A percentile compares a stretch with the other conserved stretches of the same genome.
Evolutionary conservation across 1,284 basidiomycete genomes (phyloP).

Genomic region (Leucoagaricus sp.): DNA sequence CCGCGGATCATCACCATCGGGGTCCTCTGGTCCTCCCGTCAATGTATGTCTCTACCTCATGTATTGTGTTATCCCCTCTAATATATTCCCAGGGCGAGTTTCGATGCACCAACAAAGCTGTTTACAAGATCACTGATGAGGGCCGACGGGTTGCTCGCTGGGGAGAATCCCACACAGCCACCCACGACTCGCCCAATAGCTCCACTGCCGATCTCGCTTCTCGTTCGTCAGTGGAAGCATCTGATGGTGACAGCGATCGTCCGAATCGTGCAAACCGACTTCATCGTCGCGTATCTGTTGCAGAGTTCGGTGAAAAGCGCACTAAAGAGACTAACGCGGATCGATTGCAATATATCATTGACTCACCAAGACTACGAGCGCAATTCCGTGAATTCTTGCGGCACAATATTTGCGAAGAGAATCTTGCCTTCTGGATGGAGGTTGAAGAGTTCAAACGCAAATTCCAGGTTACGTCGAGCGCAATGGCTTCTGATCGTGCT

Average conservation of each 20-base stretch:
- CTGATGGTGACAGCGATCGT: conserved; percentile 31
- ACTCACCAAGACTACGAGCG: conserved; percentile 87
- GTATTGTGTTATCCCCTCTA: conserved; percentile 4
- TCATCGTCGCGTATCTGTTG: conserved; percentile 76
- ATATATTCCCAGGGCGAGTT: conserved; percentile 69
- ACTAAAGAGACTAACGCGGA: conserved; percentile 90
- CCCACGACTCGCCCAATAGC: conserved; percentile 59
- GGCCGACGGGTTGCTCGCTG: conserved; percentile 85
- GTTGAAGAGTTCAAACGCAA: conserved; percentile 96
- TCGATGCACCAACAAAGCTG: conserved; percentile 91
- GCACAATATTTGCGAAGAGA: conserved; percentile 97
- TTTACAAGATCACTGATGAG: conserved; percentile 93
- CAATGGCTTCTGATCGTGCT: conserved; percentile 61
- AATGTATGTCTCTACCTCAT: conserved; percentile 50
- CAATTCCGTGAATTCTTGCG: conserved; percentile 95
- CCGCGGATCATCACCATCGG: conserved; percentile 74
- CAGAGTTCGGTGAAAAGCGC: conserved; percentile 59
- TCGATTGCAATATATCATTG: conserved; percentile 89
- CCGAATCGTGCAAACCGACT: conserved; percentile 60
- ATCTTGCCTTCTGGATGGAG: conserved; percentile 95
- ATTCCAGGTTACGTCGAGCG: conserved; percentile 93
- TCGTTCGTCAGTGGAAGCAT: conserved; percentile 46
- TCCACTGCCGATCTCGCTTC: conserved; percentile 62
- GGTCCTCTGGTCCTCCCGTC: conserved; percentile 60
- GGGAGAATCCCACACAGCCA: conserved; percentile 49